Percentiles rank a stretch among this genome's conserved stretches.
phyloP scores from a whole-genome alignment of 2,329 filamentous ascomycete genomes.

The Epichloe gansuensis region DNA sequence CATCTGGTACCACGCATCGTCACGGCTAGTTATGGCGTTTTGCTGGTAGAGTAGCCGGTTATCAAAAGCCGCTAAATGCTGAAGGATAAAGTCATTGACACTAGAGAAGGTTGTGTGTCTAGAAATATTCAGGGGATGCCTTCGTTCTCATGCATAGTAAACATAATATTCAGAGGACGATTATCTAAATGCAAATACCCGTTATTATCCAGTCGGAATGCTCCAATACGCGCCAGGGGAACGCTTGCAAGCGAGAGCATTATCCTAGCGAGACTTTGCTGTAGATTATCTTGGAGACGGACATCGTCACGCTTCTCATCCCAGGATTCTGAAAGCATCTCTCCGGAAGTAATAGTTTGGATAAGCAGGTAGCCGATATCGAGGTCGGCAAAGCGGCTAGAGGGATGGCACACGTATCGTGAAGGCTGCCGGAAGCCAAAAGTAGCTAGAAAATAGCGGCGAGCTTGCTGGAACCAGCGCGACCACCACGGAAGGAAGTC shows the following conservation, averaged over 20 bases:
- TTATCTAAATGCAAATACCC: slow-evolving; percentile 19
- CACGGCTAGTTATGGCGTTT: background rate
- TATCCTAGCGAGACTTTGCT: slow-evolving; percentile 17
- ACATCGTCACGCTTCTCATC: background rate
- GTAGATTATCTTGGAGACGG: slow-evolving; percentile 14
- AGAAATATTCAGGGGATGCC: background rate
- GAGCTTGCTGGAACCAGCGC: background rate
- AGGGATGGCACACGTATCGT: slow-evolving; percentile 6
- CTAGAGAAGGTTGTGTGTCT: background rate
- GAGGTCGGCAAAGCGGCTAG: slow-evolving; percentile 7
- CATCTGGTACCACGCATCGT: background rate
- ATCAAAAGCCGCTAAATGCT: background rate
- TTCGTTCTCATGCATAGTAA: background rate
- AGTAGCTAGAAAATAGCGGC: background rate
- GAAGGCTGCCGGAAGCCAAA: slow-evolving; percentile 9
- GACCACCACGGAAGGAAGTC: background rate
- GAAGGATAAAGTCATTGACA: background rate
- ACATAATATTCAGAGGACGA: slow-evolving; percentile 4
- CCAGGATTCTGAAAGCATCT: background rate
- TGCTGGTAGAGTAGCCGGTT: background rate
- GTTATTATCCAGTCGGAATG: slow-evolving; percentile 16
- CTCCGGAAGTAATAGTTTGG: slow-evolving; percentile 7
- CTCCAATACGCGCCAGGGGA: slow-evolving; percentile 17
- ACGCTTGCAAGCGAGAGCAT: slow-evolving; percentile 18
- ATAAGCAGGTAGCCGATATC: slow-evolving; percentile 12